Percentiles rank a stretch among this genome's conserved stretches.
These are phyloP conservation scores for Zygotorulaspora mrakii DNA, from an alignment of 1,139 yeast species.

Conservation along the genomic window DNA sequence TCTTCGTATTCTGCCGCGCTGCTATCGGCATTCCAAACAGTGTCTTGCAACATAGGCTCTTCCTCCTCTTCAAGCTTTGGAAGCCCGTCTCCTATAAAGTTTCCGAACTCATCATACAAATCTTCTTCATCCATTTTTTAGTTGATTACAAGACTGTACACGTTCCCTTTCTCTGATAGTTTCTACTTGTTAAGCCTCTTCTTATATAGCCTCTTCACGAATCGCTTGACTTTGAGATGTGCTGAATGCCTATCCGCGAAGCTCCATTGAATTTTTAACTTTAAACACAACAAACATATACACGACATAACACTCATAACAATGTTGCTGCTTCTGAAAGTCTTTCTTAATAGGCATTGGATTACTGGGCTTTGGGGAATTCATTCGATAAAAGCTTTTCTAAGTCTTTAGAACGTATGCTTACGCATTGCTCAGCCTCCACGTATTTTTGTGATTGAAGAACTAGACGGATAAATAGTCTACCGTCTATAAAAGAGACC, in stretches of 20 bases:
- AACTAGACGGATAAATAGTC: background rate
- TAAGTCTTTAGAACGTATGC: background rate
- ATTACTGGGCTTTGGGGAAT: too few species aligned
- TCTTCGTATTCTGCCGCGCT: slow-evolving; percentile 27
- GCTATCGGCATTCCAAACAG: slow-evolving; percentile 3
- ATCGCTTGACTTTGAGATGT: too few species aligned
- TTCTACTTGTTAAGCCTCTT: too few species aligned
- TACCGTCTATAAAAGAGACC: background rate
- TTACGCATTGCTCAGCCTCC: slow-evolving; percentile 3
- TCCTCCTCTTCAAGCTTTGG: slow-evolving; percentile 21
- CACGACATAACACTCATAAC: too few species aligned
- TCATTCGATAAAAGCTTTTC: too few species aligned
- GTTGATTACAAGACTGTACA: too few species aligned
- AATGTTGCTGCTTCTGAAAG: too few species aligned
- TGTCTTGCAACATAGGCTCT: slow-evolving; percentile 11
- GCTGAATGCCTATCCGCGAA: too few species aligned
- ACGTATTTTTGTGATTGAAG: slow-evolving; percentile 1
- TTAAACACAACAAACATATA: too few species aligned
- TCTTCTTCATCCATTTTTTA: slow-evolving; percentile 38
- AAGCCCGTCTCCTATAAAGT: slow-evolving; percentile 40
- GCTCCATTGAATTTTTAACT: background rate
- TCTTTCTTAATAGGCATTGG: too few species aligned
- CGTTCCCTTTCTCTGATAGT: too few species aligned
- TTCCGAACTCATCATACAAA: slow-evolving; percentile 62
- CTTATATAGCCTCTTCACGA: too few species aligned